These are phyloP conservation scores for Trebouxia sp. DNA, from an alignment of 139 green algal genomes.

Conservation along the genomic window DNA sequence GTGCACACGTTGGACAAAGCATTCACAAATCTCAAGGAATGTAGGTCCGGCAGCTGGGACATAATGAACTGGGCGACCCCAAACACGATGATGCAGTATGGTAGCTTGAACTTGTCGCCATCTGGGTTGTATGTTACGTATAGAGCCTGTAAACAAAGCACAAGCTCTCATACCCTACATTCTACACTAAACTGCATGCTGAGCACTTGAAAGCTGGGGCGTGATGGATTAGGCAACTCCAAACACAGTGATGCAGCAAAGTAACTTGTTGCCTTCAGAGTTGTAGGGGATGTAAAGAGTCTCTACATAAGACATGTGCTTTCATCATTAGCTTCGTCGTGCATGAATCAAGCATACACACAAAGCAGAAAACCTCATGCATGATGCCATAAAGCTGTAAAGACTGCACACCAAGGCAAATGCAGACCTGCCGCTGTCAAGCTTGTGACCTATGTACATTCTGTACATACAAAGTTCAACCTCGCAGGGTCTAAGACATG, in stretches of 20 bases:
- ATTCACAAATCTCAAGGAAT: slow-evolving; percentile 45
- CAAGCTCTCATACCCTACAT: not conserved
- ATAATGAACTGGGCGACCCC: slow-evolving; percentile 45
- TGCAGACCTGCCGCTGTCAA: too few species aligned
- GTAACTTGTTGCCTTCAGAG: slow-evolving; percentile 25
- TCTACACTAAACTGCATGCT: too few species aligned
- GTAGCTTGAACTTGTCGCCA: slow-evolving; percentile 35
- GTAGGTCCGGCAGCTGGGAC: slow-evolving; percentile 48
- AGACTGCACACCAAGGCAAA: too few species aligned
- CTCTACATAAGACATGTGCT: slow-evolving; percentile 3
- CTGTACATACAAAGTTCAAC: too few species aligned
- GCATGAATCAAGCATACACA: too few species aligned
- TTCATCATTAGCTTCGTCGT: too few species aligned
- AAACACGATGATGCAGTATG: slow-evolving; percentile 53
- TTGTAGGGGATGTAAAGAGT: slow-evolving; percentile 39
- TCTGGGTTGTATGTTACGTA: slow-evolving; percentile 38
- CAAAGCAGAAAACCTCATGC: too few species aligned
- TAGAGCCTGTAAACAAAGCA: slow-evolving; percentile 30
- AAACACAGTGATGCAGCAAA: slow-evolving; percentile 52
- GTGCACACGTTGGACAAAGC: slow-evolving; percentile 48
- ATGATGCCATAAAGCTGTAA: too few species aligned
- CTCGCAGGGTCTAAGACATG: too few species aligned
- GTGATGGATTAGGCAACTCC: slow-evolving; percentile 44
- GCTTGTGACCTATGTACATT: too few species aligned
- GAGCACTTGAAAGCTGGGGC: too few species aligned